Base-by-base conservation (phyloP, 805 yeast genomes). In the Ogataea ganodermae region DNA sequence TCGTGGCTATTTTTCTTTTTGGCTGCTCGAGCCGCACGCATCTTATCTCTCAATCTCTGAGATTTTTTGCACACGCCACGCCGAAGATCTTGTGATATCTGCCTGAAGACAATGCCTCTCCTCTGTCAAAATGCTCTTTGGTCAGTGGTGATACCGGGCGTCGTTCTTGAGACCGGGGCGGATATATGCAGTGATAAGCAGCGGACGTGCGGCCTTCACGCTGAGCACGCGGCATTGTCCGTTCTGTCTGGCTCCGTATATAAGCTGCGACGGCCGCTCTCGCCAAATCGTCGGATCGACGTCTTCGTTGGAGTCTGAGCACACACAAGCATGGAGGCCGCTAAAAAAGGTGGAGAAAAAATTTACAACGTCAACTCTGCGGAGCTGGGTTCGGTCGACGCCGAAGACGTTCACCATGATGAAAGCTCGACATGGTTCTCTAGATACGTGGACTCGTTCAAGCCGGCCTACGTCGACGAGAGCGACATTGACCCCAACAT, bases 401-500 rank as follows among this genome's bases (percentile, higher is more conserved):
- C 17, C 6, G 23, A 18, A 5, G 23, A 4, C 12, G 32, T 5
- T 5, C 16, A 7, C 23, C 10, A 10, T 5, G 6, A 36, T 9
- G 24, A 26, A 16, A 6, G n/a, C 18, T 38, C 42, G 17, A 24
- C 42, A 16, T 38, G 42, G 42, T 38, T 28, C 14, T 26, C 42
- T 3, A 38, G 42, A 9, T 38, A 38, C 38, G 21, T 32, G 6
- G 63, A 62, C 42, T 46, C 63, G 7, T 63, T 63, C 43, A 61
- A 58, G 42, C 59, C 57, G n/a, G 47, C 42, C 17, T 53, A 54
- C 13, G 38, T 44, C 32, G 75, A 67, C 13, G 14, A 28, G 23
- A 38, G 42, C 13, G 66, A 69, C 49, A 39, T 74, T 30, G 77
- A 72, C 55, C 73, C 66, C 28, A 55, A 62, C 51, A 55, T 70